Conservation (phyloP, 2,329 filamentous ascomycete species). For the Ceratocystis papillata region DNA sequence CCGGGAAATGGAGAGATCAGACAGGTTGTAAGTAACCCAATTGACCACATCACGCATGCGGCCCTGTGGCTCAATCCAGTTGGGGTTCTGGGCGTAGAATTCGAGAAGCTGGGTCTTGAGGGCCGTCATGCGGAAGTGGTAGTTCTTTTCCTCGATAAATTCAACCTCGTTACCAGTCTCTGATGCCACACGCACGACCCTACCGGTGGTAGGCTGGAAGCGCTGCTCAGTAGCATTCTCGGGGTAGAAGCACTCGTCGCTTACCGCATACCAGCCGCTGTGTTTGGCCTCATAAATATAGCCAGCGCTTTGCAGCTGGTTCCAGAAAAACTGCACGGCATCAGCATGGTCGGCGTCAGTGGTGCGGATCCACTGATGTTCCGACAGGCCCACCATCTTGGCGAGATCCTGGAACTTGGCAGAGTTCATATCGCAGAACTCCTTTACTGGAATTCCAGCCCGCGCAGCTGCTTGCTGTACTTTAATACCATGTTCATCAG, state of each 20-base stretch:
- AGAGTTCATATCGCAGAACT: slow-evolving; percentile 81
- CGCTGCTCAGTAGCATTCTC: slow-evolving; percentile 60
- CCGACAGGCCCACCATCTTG: slow-evolving; percentile 53
- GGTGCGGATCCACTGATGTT: slow-evolving; percentile 86
- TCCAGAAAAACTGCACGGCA: slow-evolving; percentile 84
- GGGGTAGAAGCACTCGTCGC: slow-evolving; percentile 94
- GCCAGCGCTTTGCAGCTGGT: slow-evolving; percentile 60
- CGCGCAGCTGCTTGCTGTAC: slow-evolving; percentile 74
- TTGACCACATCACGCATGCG: slow-evolving; percentile 70
- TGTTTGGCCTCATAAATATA: slow-evolving; percentile 79
- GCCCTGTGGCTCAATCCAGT: slow-evolving; percentile 61
- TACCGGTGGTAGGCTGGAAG: slow-evolving; percentile 68
- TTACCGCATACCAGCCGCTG: slow-evolving; percentile 92
- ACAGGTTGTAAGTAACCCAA: slow-evolving; percentile 65
- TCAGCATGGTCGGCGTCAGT: slow-evolving; percentile 72
- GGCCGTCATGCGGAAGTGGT: slow-evolving; percentile 82
- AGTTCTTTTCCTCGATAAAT: slow-evolving; percentile 87
- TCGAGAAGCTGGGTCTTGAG: slow-evolving; percentile 67
- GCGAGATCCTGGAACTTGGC: slow-evolving; percentile 70
- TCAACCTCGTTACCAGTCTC: slow-evolving; percentile 91
- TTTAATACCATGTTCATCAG: slow-evolving; percentile 97
- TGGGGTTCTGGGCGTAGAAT: slow-evolving; percentile 67
- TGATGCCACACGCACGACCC: slow-evolving; percentile 67
- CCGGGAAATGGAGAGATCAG: slow-evolving; percentile 82
- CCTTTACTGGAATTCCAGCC: slow-evolving; percentile 59